A percentile compares a stretch with the other conserved stretches of the same genome.
These are phyloP conservation scores for Fusarium sp. DNA, from an alignment of 2,329 filamentous ascomycete species.

Conservation along the genomic window DNA sequence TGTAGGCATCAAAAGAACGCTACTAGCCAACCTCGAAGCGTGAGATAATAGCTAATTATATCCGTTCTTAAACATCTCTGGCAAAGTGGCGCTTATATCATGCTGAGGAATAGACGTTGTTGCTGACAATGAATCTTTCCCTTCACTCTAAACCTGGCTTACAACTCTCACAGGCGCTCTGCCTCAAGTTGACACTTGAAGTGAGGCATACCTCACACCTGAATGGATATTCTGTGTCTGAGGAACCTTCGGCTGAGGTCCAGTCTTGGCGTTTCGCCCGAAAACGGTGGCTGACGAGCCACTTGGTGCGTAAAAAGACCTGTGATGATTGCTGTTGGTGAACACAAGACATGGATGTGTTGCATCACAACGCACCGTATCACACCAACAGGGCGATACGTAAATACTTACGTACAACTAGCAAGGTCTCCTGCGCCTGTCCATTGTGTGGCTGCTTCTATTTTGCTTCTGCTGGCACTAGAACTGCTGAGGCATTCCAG, in stretches of 20 bases:
- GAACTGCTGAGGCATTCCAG: conserved; percentile 16
- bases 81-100: too few species aligned
- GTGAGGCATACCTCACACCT: conserved; percentile 8
- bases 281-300: conserved; percentile 18
- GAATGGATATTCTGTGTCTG: conserved; percentile 7
- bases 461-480: conserved; percentile 30
- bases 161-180: not conserved
- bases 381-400: conserved; percentile 21
- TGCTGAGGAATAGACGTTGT: too few species aligned
- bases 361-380: conserved; percentile 42
- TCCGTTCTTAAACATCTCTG: too few species aligned
- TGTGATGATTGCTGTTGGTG: conserved; percentile 25
- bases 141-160: not conserved
- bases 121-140: not conserved
- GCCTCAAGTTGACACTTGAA: not conserved
- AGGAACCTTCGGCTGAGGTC: conserved; percentile 23
- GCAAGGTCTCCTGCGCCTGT: conserved; percentile 15
- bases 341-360: conserved; percentile 38
- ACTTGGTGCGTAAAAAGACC: not conserved
- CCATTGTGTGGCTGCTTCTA: conserved; percentile 33
- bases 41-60: conserved; percentile 4
- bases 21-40: not conserved
- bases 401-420: conserved; percentile 9
- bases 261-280: conserved; percentile 32
- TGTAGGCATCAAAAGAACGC: not conserved